A percentile compares a stretch with the other conserved stretches of the same genome.
These are phyloP conservation scores for Neopestalotiopsis rosae DNA, from an alignment of 2,329 filamentous ascomycete genomes.

Conservation along the genomic window DNA sequence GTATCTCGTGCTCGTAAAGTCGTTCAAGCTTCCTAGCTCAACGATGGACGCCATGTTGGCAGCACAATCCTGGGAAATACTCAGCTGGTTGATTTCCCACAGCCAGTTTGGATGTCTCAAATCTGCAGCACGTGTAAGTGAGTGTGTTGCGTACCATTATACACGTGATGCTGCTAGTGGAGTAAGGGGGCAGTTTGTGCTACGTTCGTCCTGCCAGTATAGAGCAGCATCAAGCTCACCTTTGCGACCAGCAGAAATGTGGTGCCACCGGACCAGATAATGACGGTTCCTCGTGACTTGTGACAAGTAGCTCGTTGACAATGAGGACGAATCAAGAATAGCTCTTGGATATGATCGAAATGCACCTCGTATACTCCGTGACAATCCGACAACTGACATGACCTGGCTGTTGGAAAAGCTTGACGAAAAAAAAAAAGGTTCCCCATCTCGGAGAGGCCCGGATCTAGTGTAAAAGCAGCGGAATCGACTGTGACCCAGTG, in stretches of 20 bases:
- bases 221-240: not conserved
- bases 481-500: not conserved
- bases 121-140: not conserved
- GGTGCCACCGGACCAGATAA: not conserved
- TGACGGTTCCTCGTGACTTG: not conserved
- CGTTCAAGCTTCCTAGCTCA: slow-evolving; percentile 34
- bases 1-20: slow-evolving; percentile 45
- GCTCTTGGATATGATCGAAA: not conserved
- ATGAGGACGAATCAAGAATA: not conserved
- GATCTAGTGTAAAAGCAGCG: not conserved
- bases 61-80: not conserved
- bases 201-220: not conserved
- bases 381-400: not conserved
- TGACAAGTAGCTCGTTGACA: not conserved
- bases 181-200: not conserved
- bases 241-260: not conserved
- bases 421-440: not conserved
- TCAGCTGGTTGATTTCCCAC: not conserved
- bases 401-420: not conserved
- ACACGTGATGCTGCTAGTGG: not conserved
- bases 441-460: not conserved
- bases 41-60: slow-evolving; percentile 32
- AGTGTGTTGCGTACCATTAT: not conserved
- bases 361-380: slow-evolving; percentile 2
- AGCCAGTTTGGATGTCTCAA: not conserved